Base-by-base conservation (phyloP, 768 basidiomycete species). In the Trametes elegans region DNA sequence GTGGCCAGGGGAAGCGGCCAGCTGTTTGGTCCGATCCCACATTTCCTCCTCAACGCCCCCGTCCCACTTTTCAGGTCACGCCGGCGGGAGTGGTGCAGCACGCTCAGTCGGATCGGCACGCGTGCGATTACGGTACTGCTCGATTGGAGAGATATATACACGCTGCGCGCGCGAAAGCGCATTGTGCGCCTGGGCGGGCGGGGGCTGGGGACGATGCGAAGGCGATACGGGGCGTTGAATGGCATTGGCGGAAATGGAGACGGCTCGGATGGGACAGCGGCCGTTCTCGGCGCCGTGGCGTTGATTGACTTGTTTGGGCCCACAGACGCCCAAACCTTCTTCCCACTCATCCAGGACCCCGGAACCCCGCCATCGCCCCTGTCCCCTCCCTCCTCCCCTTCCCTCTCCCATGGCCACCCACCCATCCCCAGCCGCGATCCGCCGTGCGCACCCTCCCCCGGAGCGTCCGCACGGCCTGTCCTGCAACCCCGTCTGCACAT, bases 11-110 rank as follows among this genome's bases (percentile, higher is more conserved):
- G 59, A 59, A 55, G 60, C 51, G 57, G 59, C 59, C 58, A 55
- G 53, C 58, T 64, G 63, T 61, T 61, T 63, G 62, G 62, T 63
- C 62, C 62, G 62, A 63, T 63, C 62, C 62, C 62, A 63, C 59
- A 58, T 59, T 54, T 54, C 50, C 57, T 49, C 52, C 48, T 53
- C 47, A 31, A 58, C 46, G 51, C 57, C 47, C 51, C 45, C 38
- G 43, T 52, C 55, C 36, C 24, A n/a, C 19, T 41, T 44, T 28
- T n/a, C 39, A 40, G 48, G 50, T 53, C 57, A 53, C 46, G 51
- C 42, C 44, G 38, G 29, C 38, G 21, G 38, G 27, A 7, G 10
- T 19, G 27, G 16, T 18, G 24, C 38, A 21, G 21, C 28, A n/a
- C n/a, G 27, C 43, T 6, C 32, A 7, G 29, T 36, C 14, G 21